These are phyloP conservation scores for Austroboletus niveus DNA, from an alignment of 1,284 basidiomycete species.

Conservation along the genomic window DNA sequence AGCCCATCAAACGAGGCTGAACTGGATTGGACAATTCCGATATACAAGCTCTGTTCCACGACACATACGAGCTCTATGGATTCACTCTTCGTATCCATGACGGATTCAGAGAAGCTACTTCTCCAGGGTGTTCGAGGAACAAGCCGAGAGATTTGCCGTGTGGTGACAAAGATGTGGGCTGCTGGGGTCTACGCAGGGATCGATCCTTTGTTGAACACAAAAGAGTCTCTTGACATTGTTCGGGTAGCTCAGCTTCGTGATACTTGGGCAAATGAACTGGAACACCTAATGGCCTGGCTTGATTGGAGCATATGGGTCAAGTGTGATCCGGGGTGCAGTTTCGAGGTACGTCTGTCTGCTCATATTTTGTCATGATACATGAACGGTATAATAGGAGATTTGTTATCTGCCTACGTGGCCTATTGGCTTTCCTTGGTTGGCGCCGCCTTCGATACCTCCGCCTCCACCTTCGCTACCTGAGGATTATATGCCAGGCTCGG, in stretches of 20 bases:
- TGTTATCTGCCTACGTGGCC: neutral
- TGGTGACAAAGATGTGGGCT: neutral
- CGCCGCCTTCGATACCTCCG: too few relatives aligned
- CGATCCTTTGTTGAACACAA: conserved; percentile 12
- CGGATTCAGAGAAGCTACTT: conserved; percentile 37
- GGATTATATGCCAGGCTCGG: too few relatives aligned
- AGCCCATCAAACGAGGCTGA: neutral
- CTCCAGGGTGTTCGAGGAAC: conserved; percentile 35
- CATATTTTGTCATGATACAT: neutral
- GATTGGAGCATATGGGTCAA: conserved; percentile 43
- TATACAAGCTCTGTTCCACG: conserved; percentile 33
- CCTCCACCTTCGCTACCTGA: too few relatives aligned
- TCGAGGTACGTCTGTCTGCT: conserved; percentile 28
- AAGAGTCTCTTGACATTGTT: neutral
- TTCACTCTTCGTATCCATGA: conserved; percentile 21
- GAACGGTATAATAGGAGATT: neutral
- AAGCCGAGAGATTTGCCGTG: conserved; percentile 10
- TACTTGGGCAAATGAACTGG: conserved; percentile 18
- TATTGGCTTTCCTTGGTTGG: neutral
- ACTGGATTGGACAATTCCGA: conserved; percentile 26
- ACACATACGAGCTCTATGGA: conserved; percentile 35
- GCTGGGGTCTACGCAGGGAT: conserved; percentile 23
- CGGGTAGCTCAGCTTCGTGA: neutral
- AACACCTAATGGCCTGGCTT: conserved; percentile 38
- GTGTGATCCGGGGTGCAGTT: conserved; percentile 35